phyloP scores from a whole-genome alignment of 2,329 filamentous ascomycete species.

The Xylaria hypoxylon region DNA sequence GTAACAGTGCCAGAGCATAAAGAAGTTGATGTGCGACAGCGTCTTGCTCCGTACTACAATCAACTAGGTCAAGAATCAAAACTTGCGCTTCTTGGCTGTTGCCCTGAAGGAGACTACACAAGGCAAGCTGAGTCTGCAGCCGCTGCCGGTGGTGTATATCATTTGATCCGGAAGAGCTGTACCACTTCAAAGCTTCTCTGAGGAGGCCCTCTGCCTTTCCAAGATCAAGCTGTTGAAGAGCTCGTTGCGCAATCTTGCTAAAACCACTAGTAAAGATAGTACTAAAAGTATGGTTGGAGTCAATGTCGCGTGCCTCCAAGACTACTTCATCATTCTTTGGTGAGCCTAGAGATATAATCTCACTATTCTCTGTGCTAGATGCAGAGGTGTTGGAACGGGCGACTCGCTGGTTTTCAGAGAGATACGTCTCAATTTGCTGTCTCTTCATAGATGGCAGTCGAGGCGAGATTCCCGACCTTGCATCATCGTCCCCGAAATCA shows the following conservation, averaged over 20 bases:
- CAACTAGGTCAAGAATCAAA: slow-evolving; percentile 27
- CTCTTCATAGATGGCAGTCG: slow-evolving; percentile 36
- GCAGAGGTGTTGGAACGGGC: slow-evolving; percentile 17
- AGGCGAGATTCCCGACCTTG: slow-evolving; percentile 24
- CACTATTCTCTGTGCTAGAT: slow-evolving; percentile 10
- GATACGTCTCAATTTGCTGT: slow-evolving; percentile 36
- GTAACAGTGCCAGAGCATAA: slow-evolving; percentile 32
- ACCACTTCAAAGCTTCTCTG: slow-evolving; percentile 36
- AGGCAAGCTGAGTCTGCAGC: slow-evolving; percentile 36
- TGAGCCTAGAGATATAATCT: neutral
- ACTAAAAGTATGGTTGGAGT: slow-evolving; percentile 26
- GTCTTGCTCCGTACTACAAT: slow-evolving; percentile 23
- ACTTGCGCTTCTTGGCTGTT: slow-evolving; percentile 30
- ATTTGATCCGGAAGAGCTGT: slow-evolving; percentile 33
- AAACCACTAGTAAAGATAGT: slow-evolving; percentile 35
- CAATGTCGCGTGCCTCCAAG: slow-evolving; percentile 12
- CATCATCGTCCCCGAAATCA: slow-evolving; percentile 36
- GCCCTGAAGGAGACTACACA: slow-evolving; percentile 35
- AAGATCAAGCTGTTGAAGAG: slow-evolving; percentile 36
- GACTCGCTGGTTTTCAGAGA: slow-evolving; percentile 27
- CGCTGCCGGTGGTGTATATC: slow-evolving; percentile 30
- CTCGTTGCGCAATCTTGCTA: slow-evolving; percentile 37
- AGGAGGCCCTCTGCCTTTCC: slow-evolving; percentile 33
- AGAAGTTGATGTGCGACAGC: slow-evolving; percentile 33
- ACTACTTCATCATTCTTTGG: slow-evolving; percentile 2